These are phyloP conservation scores for Monosporascus sp. DNA, from an alignment of 2,329 filamentous ascomycete species.

Conservation along the genomic window DNA sequence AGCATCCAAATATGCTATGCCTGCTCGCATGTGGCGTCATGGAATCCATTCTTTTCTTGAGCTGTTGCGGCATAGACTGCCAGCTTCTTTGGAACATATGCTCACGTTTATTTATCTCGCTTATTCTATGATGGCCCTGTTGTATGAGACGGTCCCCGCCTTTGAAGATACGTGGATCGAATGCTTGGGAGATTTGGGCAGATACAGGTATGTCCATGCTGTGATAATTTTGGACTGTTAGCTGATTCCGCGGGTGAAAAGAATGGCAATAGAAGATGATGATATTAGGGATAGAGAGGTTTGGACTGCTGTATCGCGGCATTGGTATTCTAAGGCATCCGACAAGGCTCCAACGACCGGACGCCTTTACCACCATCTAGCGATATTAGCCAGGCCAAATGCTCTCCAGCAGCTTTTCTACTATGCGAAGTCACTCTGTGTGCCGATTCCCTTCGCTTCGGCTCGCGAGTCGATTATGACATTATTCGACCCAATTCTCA, in stretches of 20 bases:
- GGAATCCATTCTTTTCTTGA: conserved; percentile 85
- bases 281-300: conserved; percentile 69
- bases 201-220: conserved; percentile 49
- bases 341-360: conserved; percentile 72
- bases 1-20: conserved; percentile 83
- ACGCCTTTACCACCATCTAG: conserved; percentile 81
- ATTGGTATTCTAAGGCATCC: conserved; percentile 82
- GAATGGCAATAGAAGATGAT: conserved; percentile 87
- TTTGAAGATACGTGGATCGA: conserved; percentile 93
- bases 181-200: conserved; percentile 77
- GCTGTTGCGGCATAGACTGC: conserved; percentile 67
- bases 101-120: conserved; percentile 82
- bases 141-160: conserved; percentile 77
- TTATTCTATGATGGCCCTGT: conserved; percentile 82
- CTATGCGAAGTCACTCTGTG: conserved; percentile 66
- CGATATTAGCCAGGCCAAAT: conserved; percentile 68
- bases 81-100: conserved; percentile 81
- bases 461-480: conserved; percentile 66
- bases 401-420: conserved; percentile 66
- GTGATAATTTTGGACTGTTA: conserved; percentile 3
- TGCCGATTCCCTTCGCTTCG: conserved; percentile 60
- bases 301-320: conserved; percentile 74
- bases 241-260: conserved; percentile 18
- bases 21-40: conserved; percentile 88
- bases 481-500: conserved; percentile 57